A percentile compares a stretch with the other conserved stretches of the same genome.
phyloP scores from a whole-genome alignment of 352 stramenopile genomes.

The Phytophthora rubi region DNA sequence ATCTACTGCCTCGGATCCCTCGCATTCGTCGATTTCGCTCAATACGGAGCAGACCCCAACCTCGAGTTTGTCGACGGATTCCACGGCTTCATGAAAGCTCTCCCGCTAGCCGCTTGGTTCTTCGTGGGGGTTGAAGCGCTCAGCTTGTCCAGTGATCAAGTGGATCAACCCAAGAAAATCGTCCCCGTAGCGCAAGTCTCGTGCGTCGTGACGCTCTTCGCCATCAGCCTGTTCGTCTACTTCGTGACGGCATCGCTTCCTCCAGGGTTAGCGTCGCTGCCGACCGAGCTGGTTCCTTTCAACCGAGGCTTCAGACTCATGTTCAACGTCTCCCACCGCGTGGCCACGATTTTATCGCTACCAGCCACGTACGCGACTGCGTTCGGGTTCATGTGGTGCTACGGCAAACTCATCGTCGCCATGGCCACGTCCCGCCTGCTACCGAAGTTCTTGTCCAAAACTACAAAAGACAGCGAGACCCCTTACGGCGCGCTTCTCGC shows the following conservation, averaged over 20 bases:
- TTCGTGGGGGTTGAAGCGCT: constrained; percentile 57
- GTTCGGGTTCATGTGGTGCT: constrained; percentile 64
- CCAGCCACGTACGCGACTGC: constrained; percentile 55
- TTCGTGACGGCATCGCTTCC: constrained; percentile 46
- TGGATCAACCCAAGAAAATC: constrained; percentile 45
- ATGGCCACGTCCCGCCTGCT: constrained; percentile 59
- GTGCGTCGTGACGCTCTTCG: constrained; percentile 47
- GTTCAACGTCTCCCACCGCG: constrained; percentile 24
- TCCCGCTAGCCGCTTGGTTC: constrained; percentile 48
- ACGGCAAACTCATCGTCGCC: constrained; percentile 53
- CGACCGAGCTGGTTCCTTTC: constrained; percentile 36
- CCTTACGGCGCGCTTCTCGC: constrained; percentile 29
- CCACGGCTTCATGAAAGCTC: constrained; percentile 37
- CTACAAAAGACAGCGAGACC: constrained; percentile 23
- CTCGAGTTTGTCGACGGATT: constrained; percentile 29
- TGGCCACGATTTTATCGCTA: constrained; percentile 45
- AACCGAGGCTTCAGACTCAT: constrained; percentile 42
- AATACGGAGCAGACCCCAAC: constrained; percentile 18
- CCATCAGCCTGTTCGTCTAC: constrained; percentile 37
- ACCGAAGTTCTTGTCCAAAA: constrained; percentile 35
- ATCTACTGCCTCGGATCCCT: constrained; percentile 47
- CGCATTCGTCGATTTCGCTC: constrained; percentile 27
- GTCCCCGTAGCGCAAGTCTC: constrained; percentile 49
- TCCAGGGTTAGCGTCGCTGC: constrained; percentile 28
- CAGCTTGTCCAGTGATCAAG: constrained; percentile 38